Base-by-base conservation (phyloP, 768 basidiomycete species). In the Cystobasidium onofrii region DNA sequence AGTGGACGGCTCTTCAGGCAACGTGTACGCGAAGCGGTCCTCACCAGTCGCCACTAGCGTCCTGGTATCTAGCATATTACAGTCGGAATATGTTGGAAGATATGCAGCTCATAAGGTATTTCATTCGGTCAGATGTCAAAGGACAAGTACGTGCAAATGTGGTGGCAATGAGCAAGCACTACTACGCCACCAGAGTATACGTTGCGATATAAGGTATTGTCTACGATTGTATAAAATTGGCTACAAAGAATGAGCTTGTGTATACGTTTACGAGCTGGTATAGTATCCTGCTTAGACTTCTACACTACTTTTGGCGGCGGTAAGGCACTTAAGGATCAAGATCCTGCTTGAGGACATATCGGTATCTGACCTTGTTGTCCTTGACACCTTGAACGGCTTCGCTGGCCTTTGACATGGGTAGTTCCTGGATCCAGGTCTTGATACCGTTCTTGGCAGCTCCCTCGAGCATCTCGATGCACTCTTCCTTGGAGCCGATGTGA, bases 401-500 rank as follows among this genome's bases (percentile, higher is more conserved):
- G 36, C 27, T 27, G 46, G 54, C 43, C 29, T 79, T 74, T 41
- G 52, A 73, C 78, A 79, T 79, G 20, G 62, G 61, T n/a, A 74
- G 33, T 36, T 57, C 55, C 67, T 76, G 64, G 20, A 81, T 76
- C 81, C 83, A 85, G 23, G 85, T 83, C 78, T 83, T 84, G 75
- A 88, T 81, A 1, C 81, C 82, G 79, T 88, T 86, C 75, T 86
- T 82, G 6, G 83, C 84, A 1, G 86, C 86, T 36, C 88, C 83
- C 66, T 86, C 77, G 60, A 87, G 82, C 87, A 88, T 89, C 61
- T 83, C 83, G n/a, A 84, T 44, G 20, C 66, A 84, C 77, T 88
- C 87, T 67, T 84, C 82, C 81, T 86, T 87, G 79, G 82, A 85
- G 44, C 87, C 88, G 57, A 88, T 84, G 77, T 83, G 82, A 46